Evolutionary conservation across 2,329 filamentous ascomycete species (phyloP), one percentile per base, ranked within the genome.

Genomic region (Talaromyces pinophilus): DNA sequence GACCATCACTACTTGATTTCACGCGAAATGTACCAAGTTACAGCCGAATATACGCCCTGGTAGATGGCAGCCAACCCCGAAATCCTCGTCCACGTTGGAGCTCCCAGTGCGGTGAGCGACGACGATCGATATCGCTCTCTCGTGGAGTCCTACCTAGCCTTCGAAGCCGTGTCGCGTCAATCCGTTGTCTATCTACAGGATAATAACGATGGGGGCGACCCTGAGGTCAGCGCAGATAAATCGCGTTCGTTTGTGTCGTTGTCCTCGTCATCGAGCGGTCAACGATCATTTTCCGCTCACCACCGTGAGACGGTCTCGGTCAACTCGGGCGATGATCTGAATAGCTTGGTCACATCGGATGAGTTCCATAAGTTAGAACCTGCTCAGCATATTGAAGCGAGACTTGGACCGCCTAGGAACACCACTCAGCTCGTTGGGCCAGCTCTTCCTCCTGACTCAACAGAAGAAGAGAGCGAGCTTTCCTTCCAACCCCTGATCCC

Each of bases 31-130:
- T 54, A 33, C 28, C 50, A 30, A 25, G 10, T 28, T 30, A 17
- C 55, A 30, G 15, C 13, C 48, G 13, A 30, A 19, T 35, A 35
- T 30, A 46, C 57, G 40, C 19, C 55, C 57, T 6, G 42, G 35
- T 59, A 67, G n/a, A 67, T 67, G 65, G 55, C 65, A 59, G 22
- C 22, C 59, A 63, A 69, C 30, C 66, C 72, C 65, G 77, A 81
- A 71, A 75, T 81, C 64, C 77, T 81, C 63, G 77, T 80, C 59
- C 80, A 81, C 70, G 72, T 82, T 68, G 73, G 77, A 61, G 79
- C 79, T 19, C 75, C 78, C 35, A 77, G 77, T 69, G 73, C 71
- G 61, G 70, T 69, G 42, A 70, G 68, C 55, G 77, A 81, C 67
- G 79, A 82, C 71, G 73, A 72, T 38, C 74, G 72, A 63, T 80